Evolutionary conservation across 1,284 basidiomycete species (phyloP), one percentile per base, ranked within the genome.

Genomic region (Sutorius eximius): DNA sequence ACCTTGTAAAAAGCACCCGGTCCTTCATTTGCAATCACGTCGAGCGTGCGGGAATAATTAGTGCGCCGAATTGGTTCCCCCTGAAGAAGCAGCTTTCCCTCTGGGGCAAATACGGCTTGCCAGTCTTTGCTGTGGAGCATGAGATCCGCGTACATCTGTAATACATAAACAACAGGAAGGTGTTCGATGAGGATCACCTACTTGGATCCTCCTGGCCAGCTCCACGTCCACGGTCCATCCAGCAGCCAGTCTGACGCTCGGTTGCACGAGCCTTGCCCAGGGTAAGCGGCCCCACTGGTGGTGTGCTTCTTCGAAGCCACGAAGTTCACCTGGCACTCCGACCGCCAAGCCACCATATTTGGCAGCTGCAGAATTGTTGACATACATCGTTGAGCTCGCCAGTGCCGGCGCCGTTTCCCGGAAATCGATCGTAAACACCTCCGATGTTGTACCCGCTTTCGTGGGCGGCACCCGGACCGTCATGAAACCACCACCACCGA

Each of bases 401-500:
- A 81, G 71, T 0, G 80, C 81, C 0, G 95, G 93, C 1, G 90
- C 91, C 0, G 84, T 88, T 72, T 98, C 95, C 44, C 95, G 82
- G 70, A 94, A 98, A 74, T 97, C 91, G 52, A 98, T 81, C 3
- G 85, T 85, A 69, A 80, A 89, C 45, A 89, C 86, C 59, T 85
- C 76, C 29, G 86, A 87, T 27, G 71, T 62, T 3, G 65, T 71
- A 40, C 75, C 74, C 1, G 73, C 60, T 37, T 67, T 64, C 5
- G 67, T 60, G 8, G 82, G 79, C 7, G 94, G 91, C 9, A 95
- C 76, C 20, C 93, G 86, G 42, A 98, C 80, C 32, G 88, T 86
- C 86, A 96, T 93, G 68, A 95, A 95, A 0, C 95, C 95, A 29
- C 93, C 95, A 2, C 94, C 94, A 20, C 93, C 93, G 47, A 97